These are phyloP conservation scores for Diaporthe nobilis DNA, from an alignment of 2,329 filamentous ascomycete species.

Conservation along the genomic window DNA sequence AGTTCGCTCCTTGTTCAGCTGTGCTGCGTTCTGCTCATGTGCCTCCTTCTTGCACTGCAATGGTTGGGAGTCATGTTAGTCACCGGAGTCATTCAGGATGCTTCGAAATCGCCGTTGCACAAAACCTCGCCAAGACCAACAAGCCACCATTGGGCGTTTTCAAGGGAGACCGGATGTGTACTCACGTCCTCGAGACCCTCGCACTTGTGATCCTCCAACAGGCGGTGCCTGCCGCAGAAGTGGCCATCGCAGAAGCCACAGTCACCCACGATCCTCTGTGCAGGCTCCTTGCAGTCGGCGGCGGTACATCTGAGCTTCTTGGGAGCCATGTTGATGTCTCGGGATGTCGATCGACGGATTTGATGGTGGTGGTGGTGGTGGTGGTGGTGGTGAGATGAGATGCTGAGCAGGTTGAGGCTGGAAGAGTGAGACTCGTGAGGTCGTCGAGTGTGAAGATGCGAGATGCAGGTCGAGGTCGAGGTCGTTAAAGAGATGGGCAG, in stretches of 20 bases:
- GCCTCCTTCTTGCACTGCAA: constrained; percentile 94
- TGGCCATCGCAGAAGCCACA: constrained; percentile 95
- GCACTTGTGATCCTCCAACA: constrained; percentile 96
- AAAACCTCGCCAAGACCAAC: constrained; percentile 56
- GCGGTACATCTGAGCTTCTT: constrained; percentile 89
- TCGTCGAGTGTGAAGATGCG: background rate
- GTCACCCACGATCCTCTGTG: constrained; percentile 95
- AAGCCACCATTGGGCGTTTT: constrained; percentile 55
- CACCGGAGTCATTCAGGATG: background rate
- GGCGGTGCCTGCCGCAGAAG: constrained; percentile 94
- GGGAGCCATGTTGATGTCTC: constrained; percentile 66
- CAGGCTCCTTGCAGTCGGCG: constrained; percentile 89
- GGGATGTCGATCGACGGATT: constrained; percentile 8
- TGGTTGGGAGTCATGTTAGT: constrained; percentile 29
- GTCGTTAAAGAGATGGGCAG: constrained; percentile 2
- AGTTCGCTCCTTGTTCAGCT: constrained; percentile 92
- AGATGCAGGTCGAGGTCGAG: background rate
- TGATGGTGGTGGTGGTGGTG: background rate
- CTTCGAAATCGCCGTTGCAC: constrained; percentile 43
- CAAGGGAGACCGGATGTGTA: constrained; percentile 46
- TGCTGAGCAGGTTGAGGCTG: background rate
- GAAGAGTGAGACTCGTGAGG: background rate
- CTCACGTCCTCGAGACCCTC: constrained; percentile 88
- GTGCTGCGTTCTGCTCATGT: constrained; percentile 92
- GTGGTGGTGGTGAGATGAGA: background rate